Conservation (phyloP, 202 grass and related monocot genomes). For the Panicum hallii region DNA sequence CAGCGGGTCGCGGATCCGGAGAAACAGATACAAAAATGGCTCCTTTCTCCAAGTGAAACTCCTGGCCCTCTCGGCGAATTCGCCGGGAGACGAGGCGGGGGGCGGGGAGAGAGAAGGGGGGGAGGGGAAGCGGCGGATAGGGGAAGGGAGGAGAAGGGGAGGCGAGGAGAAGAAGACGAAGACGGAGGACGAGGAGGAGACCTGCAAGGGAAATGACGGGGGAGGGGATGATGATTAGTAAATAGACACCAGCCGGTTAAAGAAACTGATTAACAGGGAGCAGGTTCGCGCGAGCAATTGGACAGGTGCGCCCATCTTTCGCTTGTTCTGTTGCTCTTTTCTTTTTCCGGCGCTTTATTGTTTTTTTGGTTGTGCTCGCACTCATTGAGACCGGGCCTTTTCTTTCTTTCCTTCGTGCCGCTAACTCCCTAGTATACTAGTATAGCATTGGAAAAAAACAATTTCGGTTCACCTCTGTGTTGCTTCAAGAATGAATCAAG, state of each 20-base stretch:
- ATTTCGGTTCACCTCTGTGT: background rate
- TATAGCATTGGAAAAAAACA: background rate
- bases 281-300: slow-evolving; percentile 19
- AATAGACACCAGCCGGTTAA: slow-evolving; percentile 37
- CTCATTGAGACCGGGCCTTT: background rate
- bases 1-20: slow-evolving; percentile 26
- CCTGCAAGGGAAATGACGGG: slow-evolving; percentile 24
- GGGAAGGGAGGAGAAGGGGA: background rate
- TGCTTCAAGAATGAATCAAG: background rate
- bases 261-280: slow-evolving; percentile 36
- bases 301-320: slow-evolving; percentile 28
- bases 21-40: slow-evolving; percentile 26
- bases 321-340: slow-evolving; percentile 1
- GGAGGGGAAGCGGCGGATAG: slow-evolving; percentile 1
- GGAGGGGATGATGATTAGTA: slow-evolving; percentile 43
- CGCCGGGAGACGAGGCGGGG: background rate
- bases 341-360: slow-evolving; percentile 9
- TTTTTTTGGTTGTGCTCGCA: slow-evolving; percentile 21
- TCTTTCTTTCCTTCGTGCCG: background rate
- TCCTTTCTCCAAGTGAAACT: slow-evolving; percentile 41
- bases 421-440: background rate
- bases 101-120: background rate
- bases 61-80: slow-evolving; percentile 25
- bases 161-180: background rate
- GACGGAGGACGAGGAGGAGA: slow-evolving; percentile 18